These are phyloP conservation scores for Begonia masoniana DNA, from an alignment of 306 rosid genomes.

Conservation along the genomic window DNA sequence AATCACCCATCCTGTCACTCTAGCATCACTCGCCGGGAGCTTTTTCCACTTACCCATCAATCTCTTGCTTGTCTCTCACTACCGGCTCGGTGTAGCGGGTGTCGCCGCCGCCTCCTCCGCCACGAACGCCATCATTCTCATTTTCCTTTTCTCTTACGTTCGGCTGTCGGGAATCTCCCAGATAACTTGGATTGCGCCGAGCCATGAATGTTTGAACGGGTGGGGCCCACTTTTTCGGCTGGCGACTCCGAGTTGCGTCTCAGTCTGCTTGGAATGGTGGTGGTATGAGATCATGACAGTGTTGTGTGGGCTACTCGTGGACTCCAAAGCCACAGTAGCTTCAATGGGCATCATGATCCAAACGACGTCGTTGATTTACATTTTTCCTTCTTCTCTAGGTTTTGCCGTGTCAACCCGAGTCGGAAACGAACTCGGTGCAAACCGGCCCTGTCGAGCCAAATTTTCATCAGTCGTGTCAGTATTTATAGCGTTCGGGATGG, in stretches of 20 bases:
- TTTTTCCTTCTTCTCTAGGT: conserved; percentile 71
- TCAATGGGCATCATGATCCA: conserved; percentile 88
- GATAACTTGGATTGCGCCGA: conserved; percentile 55
- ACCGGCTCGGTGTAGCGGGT: conserved; percentile 40
- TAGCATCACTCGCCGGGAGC: conserved; percentile 59
- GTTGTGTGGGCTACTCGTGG: conserved; percentile 53
- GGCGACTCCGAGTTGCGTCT: conserved; percentile 80
- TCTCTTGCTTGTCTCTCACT: conserved; percentile 16
- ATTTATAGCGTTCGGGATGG: conserved; percentile 30
- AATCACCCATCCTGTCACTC: conserved; percentile 53
- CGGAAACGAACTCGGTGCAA: conserved; percentile 76
- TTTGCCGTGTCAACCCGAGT: conserved; percentile 79
- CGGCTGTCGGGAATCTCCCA: conserved; percentile 27
- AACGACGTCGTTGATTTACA: conserved; percentile 75
- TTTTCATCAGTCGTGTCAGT: conserved; percentile 46
- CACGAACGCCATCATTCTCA: conserved; percentile 29
- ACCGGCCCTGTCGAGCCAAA: conserved; percentile 28
- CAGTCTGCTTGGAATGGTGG: conserved; percentile 99
- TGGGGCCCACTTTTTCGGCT: conserved; percentile 51
- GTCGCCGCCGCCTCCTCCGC: conserved; percentile 73
- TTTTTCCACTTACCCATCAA: conserved; percentile 45
- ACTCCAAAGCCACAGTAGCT: conserved; percentile 71
- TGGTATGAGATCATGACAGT: conserved; percentile 97
- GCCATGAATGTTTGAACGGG: conserved; percentile 46
- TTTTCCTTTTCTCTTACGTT: conserved; percentile 22